Evolutionary conservation across 2,329 filamentous ascomycete genomes (phyloP), one percentile per base, ranked within the genome.

Genomic region (Falciphora oryzae): DNA sequence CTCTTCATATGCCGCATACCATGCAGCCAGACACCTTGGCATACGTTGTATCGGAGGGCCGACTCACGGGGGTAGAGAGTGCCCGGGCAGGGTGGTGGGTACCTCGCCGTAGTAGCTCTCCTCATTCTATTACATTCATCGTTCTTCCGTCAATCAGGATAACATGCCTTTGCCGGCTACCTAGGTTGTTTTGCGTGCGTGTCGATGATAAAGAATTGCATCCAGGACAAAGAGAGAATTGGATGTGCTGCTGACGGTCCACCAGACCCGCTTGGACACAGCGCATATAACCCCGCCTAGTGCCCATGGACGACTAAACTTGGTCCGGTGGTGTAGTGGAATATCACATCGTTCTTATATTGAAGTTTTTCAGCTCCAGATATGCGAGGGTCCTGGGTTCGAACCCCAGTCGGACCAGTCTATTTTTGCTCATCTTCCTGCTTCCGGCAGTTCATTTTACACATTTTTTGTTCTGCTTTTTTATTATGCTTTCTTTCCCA

Each of bases 331-430:
- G 44, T 53, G 44, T 53, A 53, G 44, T 53, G 44, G 44, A 53
- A 53, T 53, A 53, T 53, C 44, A 53, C 44, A 53, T 53, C 44
- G 44, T 53, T 53, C 44, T 53, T 53, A 53, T 53, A 53, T 11
- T 53, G 6, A 22, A 53, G 44, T 53, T 8, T 53, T 53, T 53
- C 44, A 53, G 44, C 44, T 53, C 22, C 44, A 53, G 44, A 53
- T 53, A 53, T 53, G 44, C 44, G 44, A 53, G 44, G 44, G 44
- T 53, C 44, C 44, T 53, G 44, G 44, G 44, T 53, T 53, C 44
- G 44, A 53, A 53, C 44, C 44, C 44, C 44, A 53, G 44, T 53
- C 44, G 44, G 44, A 53, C 22, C 44, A 53, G 22, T n/a, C 7
- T 6, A 5, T 53, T 53, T 53, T 53, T 53, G 44, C 44, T 53